A percentile compares a stretch with the other conserved stretches of the same genome.
Conservation (phyloP, 2,329 filamentous ascomycete genomes). For the Macrophomina pseudophaseolina region DNA sequence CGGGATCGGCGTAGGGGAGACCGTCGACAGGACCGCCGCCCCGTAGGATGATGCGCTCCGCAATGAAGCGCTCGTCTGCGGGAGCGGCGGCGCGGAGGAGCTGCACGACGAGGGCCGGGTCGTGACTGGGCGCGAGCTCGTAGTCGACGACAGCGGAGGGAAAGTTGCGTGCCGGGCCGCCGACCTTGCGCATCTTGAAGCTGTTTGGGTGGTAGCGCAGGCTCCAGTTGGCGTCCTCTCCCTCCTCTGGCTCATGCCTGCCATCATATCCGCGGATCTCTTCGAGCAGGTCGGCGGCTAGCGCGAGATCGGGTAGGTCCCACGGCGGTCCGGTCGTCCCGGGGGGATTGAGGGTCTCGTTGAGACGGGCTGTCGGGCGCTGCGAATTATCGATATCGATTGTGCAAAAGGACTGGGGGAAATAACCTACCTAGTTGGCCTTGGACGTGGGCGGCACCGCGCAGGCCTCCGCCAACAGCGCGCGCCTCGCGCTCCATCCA, state of each 20-base stretch:
- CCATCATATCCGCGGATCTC: slow-evolving; percentile 19
- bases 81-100: slow-evolving; percentile 13
- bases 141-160: slow-evolving; percentile 3
- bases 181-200: slow-evolving; percentile 17
- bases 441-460: slow-evolving; percentile 12
- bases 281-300: slow-evolving; percentile 19
- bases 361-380: neutral
- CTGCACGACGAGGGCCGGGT: neutral
- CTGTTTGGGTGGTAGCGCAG: slow-evolving; percentile 14
- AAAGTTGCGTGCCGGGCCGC: slow-evolving; percentile 6
- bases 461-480: slow-evolving; percentile 12
- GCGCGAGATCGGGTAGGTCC: slow-evolving; percentile 23
- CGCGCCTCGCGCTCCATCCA: slow-evolving; percentile 20
- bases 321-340: slow-evolving; percentile 7
- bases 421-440: slow-evolving; percentile 7
- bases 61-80: slow-evolving; percentile 4
- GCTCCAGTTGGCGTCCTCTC: slow-evolving; percentile 10
- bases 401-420: neutral
- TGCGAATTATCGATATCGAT: neutral
- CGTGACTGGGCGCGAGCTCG: neutral
- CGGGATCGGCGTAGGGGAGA: neutral
- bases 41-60: slow-evolving; percentile 18
- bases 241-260: neutral
- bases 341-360: slow-evolving; percentile 18
- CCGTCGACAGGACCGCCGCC: slow-evolving; percentile 5